Base-by-base conservation (phyloP, 768 basidiomycete species). In the Lactarius sanguifluus region DNA sequence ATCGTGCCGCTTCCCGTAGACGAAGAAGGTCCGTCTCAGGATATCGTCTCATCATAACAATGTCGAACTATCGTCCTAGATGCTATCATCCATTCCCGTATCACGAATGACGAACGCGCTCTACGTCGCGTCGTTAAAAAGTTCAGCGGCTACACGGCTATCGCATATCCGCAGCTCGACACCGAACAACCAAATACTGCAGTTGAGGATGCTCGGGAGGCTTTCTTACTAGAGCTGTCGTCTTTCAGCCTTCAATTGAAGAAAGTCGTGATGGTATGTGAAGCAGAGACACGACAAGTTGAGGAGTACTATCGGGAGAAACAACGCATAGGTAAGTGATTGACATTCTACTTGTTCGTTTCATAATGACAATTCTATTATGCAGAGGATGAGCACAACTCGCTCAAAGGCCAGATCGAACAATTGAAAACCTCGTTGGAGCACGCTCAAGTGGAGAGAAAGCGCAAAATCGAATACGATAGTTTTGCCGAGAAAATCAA, bases 401-500 rank as follows among this genome's bases (percentile, higher is more conserved):
- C 80, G 12, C 76, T 92, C 60, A 81, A 82, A 69, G 81, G 77
- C 10, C 91, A 94, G 71, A 93, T 94, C 59, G 85, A 87, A 70
- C 87, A 90, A 69, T 82, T 94, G 70, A 94, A 93, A 76, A 80
- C 81, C 23, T 83, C 85, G 4, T 76, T 94, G 64, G 91, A 92
- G 70, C 86, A 92, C 69, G 92, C 90, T 6, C 93, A 94, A 72
- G 79, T 89, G 72, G 78, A 86, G 64, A 85, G 92, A 57, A 81
- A 80, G 66, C 83, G 87, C 62, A 94, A 92, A 79, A 92, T 94
- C 70, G 92, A 94, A 72, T 94, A 94, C 73, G 92, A 94, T 78
- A 79, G 83, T 56, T 83, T 94, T 45, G 85, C 93, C 3, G 93
- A 94, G 77, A 92, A 88, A 74, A 86, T 93, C 57, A 91, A 92